Evolutionary conservation across 1,139 yeast genomes (phyloP).

Genomic region (Magnusiomyces paraingens): DNA sequence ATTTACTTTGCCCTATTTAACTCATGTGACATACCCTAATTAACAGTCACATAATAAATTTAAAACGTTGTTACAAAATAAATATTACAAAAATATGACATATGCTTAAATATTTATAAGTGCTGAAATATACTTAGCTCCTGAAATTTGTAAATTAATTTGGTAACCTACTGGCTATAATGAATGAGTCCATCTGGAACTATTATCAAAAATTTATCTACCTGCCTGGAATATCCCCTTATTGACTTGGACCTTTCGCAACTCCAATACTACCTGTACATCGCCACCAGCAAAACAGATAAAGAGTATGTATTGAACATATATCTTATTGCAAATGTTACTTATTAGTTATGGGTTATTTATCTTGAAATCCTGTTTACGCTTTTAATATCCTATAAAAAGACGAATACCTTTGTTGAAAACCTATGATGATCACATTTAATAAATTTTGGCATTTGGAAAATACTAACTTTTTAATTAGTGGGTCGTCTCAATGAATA

Average conservation of each 20-base stretch:
- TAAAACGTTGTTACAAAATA: background rate
- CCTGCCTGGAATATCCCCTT: background rate
- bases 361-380: background rate
- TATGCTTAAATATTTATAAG: background rate
- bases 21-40: too few relatives aligned
- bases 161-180: background rate
- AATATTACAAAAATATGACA: background rate
- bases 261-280: background rate
- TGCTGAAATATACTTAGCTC: background rate
- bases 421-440: background rate
- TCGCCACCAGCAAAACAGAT: constrained; percentile 1
- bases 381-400: background rate
- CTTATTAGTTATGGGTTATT: background rate
- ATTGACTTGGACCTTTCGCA: background rate
- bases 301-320: constrained; percentile 2
- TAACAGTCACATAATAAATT: too few relatives aligned
- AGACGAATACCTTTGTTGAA: background rate
- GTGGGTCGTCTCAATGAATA: constrained; percentile 88
- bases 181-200: background rate
- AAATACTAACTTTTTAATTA: constrained; percentile 10
- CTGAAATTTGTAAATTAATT: background rate
- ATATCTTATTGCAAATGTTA: background rate
- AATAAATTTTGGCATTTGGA: background rate
- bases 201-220: background rate
- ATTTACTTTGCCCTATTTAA: too few relatives aligned